Conservation (phyloP, 83 land plant species). For the Diphasiastrum complanatum region DNA sequence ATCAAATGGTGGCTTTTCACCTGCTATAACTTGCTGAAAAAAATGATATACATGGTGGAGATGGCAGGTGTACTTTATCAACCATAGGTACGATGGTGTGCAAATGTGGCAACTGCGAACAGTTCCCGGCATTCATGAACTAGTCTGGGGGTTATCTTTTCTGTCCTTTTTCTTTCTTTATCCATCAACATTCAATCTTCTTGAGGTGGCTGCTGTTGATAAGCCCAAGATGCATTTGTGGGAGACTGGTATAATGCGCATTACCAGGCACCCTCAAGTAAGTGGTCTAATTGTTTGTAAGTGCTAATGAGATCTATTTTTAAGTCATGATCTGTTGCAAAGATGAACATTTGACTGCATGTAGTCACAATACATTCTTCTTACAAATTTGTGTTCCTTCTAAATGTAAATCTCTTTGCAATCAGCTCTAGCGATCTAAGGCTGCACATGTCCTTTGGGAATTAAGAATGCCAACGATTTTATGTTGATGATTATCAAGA, state of each 20-base stretch:
- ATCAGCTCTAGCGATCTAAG: no score
- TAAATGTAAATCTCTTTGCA: no score
- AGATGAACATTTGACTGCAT: no score
- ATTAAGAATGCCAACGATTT: no score
- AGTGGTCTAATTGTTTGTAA: not conserved
- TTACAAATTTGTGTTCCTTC: no score
- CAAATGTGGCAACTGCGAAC: slow-evolving; percentile 86
- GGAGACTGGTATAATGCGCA: slow-evolving; percentile 96
- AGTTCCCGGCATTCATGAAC: slow-evolving; percentile 67
- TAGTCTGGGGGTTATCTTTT: slow-evolving; percentile 70
- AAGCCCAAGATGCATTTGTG: slow-evolving; percentile 93
- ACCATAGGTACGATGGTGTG: slow-evolving; percentile 89
- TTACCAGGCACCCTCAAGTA: slow-evolving; percentile 98
- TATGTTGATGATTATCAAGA: no score
- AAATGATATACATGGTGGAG: not conserved
- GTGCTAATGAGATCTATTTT: not conserved
- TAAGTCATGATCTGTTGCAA: no score
- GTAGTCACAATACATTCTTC: no score
- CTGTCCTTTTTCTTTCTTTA: slow-evolving; percentile 86
- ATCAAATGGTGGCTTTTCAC: no score
- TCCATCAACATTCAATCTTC: slow-evolving; percentile 90
- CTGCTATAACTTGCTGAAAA: slow-evolving; percentile 4
- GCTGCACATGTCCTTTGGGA: no score
- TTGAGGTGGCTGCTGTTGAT: slow-evolving; percentile 96
- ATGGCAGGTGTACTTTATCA: slow-evolving; percentile 85